Percentiles rank a stretch among this genome's conserved stretches.
Evolutionary conservation across 306 rosid species (phyloP).

Genomic region (Mimosa pudica): DNA sequence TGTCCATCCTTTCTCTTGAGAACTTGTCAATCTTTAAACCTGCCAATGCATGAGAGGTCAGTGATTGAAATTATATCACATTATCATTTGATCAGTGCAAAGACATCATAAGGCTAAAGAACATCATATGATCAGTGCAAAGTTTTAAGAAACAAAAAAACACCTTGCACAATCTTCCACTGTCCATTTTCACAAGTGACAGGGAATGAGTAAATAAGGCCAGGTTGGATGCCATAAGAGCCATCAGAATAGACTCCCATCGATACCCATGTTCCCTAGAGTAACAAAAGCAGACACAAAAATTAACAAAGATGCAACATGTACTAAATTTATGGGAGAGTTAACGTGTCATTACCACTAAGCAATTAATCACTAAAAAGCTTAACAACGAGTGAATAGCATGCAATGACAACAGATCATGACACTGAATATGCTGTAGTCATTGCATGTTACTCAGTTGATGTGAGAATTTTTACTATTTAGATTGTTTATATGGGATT

Average conservation of each 20-base stretch:
- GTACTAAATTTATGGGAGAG: no score
- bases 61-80: not conserved
- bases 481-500: no score
- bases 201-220: conserved; percentile 88
- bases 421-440: no score
- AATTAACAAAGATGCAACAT: conserved; percentile 8
- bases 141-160: not conserved
- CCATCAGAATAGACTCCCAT: conserved; percentile 98
- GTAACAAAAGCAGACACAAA: conserved; percentile 18
- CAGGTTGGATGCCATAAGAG: conserved; percentile 72
- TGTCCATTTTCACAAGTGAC: conserved; percentile 89
- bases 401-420: no score
- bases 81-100: not conserved
- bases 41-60: conserved; percentile 36
- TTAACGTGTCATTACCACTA: no score
- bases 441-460: no score
- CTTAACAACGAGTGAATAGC: no score
- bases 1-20: conserved; percentile 78
- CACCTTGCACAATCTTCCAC: conserved; percentile 88
- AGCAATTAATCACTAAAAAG: no score
- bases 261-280: conserved; percentile 80
- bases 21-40: conserved; percentile 76
- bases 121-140: not conserved
- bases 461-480: no score
- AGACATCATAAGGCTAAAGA: not conserved